Percentiles rank a stretch among this genome's conserved stretches.
phyloP scores from a whole-genome alignment of 768 basidiomycete genomes.

The Psilocybe azurescens region DNA sequence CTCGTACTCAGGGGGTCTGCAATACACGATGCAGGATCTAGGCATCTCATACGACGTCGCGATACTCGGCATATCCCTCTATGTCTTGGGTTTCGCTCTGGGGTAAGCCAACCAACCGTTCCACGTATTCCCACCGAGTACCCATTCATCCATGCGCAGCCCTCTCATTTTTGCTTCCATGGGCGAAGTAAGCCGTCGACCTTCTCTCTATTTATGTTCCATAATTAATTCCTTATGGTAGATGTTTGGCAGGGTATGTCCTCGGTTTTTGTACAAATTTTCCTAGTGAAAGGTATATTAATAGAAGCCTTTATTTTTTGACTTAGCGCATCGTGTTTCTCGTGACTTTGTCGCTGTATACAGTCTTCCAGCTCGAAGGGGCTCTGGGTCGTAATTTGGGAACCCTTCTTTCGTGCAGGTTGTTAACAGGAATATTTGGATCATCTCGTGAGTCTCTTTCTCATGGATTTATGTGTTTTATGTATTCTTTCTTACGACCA shows the following conservation, averaged over 20 bases:
- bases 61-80: slow-evolving; percentile 64
- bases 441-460: slow-evolving; percentile 49
- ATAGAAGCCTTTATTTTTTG: slow-evolving; percentile 3
- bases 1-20: slow-evolving; percentile 58
- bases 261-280: slow-evolving; percentile 16
- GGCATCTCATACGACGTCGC: slow-evolving; percentile 55
- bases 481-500: background rate
- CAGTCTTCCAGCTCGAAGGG: slow-evolving; percentile 58
- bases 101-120: slow-evolving; percentile 41
- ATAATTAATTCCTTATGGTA: slow-evolving; percentile 23
- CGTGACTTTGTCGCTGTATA: slow-evolving; percentile 54
- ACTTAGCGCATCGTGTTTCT: slow-evolving; percentile 58
- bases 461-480: background rate
- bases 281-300: background rate
- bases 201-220: slow-evolving; percentile 3
- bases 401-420: slow-evolving; percentile 54
- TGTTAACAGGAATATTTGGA: slow-evolving; percentile 63
- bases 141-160: slow-evolving; percentile 28
- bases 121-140: background rate
- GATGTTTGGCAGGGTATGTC: slow-evolving; percentile 57
- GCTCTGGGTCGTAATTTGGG: slow-evolving; percentile 53
- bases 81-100: slow-evolving; percentile 66
- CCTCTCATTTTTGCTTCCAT: slow-evolving; percentile 63
- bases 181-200: slow-evolving; percentile 47
- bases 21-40: slow-evolving; percentile 48